Conservation (phyloP, 1,139 yeast species). For the Trichomonascaceae sp. region DNA sequence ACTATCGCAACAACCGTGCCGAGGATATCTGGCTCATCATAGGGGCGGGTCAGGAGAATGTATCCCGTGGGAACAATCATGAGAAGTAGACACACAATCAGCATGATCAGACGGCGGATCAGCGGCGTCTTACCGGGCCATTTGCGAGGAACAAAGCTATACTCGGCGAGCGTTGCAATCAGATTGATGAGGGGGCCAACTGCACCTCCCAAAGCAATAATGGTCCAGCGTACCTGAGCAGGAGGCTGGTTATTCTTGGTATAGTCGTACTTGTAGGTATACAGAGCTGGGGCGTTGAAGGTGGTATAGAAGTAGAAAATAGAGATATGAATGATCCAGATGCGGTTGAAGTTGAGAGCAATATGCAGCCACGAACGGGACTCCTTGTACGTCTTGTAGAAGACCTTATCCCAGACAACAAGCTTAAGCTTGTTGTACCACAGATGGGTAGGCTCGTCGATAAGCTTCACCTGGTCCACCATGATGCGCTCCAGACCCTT, state of each 20-base stretch:
- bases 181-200: conserved; percentile 54
- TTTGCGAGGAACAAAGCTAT: conserved; percentile 49
- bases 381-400: conserved; percentile 63
- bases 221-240: conserved; percentile 44
- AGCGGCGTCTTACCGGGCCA: conserved; percentile 56
- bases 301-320: conserved; percentile 75
- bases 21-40: conserved; percentile 34
- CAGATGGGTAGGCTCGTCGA: conserved; percentile 31
- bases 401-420: conserved; percentile 49
- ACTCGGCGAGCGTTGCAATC: conserved; percentile 49
- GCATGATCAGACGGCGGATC: conserved; percentile 31
- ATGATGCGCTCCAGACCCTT: conserved; percentile 45
- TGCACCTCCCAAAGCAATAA: conserved; percentile 61
- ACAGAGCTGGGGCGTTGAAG: conserved; percentile 64
- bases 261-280: conserved; percentile 49
- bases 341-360: conserved; percentile 62
- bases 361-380: conserved; percentile 68
- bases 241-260: conserved; percentile 52
- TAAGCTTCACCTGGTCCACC: conserved; percentile 30
- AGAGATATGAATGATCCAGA: conserved; percentile 71
- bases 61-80: conserved; percentile 54
- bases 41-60: conserved; percentile 37
- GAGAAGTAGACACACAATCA: conserved; percentile 32
- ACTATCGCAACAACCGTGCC: conserved; percentile 42
- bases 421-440: conserved; percentile 37